phyloP scores from a whole-genome alignment of 768 basidiomycete genomes.

The Hortiboletus campestris region DNA sequence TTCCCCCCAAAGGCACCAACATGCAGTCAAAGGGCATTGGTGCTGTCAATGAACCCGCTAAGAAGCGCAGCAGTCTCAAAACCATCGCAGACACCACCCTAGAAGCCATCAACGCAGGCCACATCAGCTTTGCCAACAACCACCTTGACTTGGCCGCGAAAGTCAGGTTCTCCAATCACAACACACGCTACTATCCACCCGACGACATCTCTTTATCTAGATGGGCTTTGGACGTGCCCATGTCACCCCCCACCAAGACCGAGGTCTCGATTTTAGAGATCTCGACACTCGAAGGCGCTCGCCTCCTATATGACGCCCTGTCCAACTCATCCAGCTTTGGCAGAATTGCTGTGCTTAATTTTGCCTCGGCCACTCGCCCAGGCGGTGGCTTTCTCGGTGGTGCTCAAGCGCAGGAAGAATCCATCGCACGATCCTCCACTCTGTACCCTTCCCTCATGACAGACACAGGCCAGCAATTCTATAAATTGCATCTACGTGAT shows the following conservation, averaged over 20 bases:
- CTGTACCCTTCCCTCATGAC: constrained; percentile 63
- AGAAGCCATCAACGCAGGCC: constrained; percentile 46
- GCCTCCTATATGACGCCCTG: constrained; percentile 32
- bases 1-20: constrained; percentile 1
- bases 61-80: constrained; percentile 21
- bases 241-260: constrained; percentile 13
- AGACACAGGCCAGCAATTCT: constrained; percentile 55
- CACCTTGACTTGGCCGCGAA: constrained; percentile 36
- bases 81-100: constrained; percentile 54
- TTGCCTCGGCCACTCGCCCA: constrained; percentile 72
- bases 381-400: constrained; percentile 77
- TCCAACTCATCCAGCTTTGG: constrained; percentile 13
- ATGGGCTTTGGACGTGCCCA: constrained; percentile 38
- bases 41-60: not conserved
- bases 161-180: constrained; percentile 34
- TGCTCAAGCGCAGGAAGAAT: constrained; percentile 78
- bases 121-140: constrained; percentile 30
- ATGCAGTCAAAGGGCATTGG: not conserved
- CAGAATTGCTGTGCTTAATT: constrained; percentile 67
- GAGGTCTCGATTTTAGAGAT: constrained; percentile 55
- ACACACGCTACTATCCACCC: constrained; percentile 54
- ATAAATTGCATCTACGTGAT: constrained; percentile 53
- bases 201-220: constrained; percentile 42
- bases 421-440: constrained; percentile 73
- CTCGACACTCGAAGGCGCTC: constrained; percentile 62